Evolutionary conservation across 306 rosid genomes (phyloP).

Genomic region (Arachis hypogaea): DNA sequence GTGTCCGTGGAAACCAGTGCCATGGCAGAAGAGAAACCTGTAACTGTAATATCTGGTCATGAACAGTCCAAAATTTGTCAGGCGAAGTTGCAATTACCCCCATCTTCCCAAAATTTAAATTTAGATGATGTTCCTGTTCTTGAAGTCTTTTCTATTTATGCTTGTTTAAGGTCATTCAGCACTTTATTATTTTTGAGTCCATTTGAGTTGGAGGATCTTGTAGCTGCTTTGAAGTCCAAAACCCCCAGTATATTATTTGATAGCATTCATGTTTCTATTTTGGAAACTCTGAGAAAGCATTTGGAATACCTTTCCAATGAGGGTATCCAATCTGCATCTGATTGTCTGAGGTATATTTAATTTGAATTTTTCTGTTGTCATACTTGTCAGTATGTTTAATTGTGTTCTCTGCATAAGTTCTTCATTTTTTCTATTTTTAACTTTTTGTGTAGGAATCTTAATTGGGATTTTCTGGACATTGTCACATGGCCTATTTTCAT

Average conservation of each 20-base stretch:
- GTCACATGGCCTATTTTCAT: constrained; percentile 93
- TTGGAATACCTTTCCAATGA: constrained; percentile 86
- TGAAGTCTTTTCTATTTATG: constrained; percentile 82
- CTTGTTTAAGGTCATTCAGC: constrained; percentile 89
- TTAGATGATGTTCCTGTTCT: constrained; percentile 76
- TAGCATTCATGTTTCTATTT: constrained; percentile 76
- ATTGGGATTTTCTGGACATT: constrained; percentile 92
- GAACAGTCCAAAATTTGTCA: constrained; percentile 55
- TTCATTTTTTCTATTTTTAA: constrained; percentile 36
- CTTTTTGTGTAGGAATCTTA: constrained; percentile 67
- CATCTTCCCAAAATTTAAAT: constrained; percentile 75
- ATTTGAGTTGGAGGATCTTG: constrained; percentile 90
- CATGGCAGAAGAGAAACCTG: constrained; percentile 62
- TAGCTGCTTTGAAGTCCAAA: constrained; percentile 63
- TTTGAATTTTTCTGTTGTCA: constrained; percentile 6
- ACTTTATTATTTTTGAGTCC: constrained; percentile 88
- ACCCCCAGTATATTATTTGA: constrained; percentile 75
- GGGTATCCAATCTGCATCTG: constrained; percentile 82
- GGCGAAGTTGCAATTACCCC: constrained; percentile 70
- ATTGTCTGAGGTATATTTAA: constrained; percentile 73
- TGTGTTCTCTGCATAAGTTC: constrained; percentile 25
- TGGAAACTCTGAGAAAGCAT: constrained; percentile 82
- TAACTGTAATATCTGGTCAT: constrained; percentile 44
- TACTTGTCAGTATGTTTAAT: constrained; percentile 39
- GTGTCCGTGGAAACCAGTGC: constrained; percentile 60